Conservation (phyloP, 495 filamentous ascomycete species). For the Hypoxylon rickii region DNA sequence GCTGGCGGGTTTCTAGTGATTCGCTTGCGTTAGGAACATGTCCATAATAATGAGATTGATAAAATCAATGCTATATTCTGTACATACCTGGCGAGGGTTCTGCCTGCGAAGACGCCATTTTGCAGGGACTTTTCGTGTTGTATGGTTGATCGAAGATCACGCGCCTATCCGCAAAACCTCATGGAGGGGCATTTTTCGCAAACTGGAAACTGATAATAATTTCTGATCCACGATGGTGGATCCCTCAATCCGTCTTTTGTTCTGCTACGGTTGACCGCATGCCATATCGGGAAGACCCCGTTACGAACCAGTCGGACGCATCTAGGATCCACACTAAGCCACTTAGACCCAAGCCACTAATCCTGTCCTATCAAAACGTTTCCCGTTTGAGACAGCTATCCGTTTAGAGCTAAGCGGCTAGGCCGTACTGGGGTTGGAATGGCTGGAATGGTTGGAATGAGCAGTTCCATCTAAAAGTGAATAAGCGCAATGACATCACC, state of each 20-base stretch:
- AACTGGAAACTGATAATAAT: constrained; percentile 21
- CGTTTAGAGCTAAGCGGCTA: constrained; percentile 2
- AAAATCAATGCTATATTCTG: no score
- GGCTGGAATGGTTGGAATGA: neutral
- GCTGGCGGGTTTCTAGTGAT: constrained; percentile 73
- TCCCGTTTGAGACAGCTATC: constrained; percentile 3
- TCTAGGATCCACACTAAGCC: neutral
- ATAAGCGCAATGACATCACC: constrained; percentile 29
- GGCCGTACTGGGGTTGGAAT: constrained; percentile 5
- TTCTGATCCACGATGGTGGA: no score
- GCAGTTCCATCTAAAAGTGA: constrained; percentile 13
- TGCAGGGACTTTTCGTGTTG: neutral
- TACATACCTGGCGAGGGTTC: constrained; percentile 35
- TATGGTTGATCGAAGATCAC: constrained; percentile 4
- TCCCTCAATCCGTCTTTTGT: no score
- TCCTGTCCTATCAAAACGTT: neutral
- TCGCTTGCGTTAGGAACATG: constrained; percentile 2
- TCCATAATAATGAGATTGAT: no score
- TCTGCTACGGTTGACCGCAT: constrained; percentile 32
- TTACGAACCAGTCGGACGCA: no score
- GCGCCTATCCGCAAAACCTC: no score
- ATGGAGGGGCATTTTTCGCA: constrained; percentile 36
- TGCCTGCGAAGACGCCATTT: constrained; percentile 27
- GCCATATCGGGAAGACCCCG: neutral
- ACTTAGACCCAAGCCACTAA: constrained; percentile 18